Conservation (phyloP, 176 grass and related monocot genomes). For the Triticum timopheevii region DNA sequence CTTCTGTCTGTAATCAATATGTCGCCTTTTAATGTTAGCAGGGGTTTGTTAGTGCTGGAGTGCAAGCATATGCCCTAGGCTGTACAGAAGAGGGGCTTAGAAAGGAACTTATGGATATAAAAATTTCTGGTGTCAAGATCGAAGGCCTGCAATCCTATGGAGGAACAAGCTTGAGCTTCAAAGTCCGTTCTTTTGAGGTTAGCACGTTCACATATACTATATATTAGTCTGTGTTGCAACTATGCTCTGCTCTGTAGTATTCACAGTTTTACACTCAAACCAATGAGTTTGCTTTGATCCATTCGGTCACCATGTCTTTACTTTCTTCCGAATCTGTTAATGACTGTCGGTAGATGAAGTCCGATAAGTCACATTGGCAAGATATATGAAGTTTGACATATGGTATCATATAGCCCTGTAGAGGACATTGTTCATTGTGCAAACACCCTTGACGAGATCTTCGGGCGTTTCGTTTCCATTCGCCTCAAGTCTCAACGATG, state of each 20-base stretch:
- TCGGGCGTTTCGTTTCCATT: neutral
- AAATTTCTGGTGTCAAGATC: constrained; percentile 71
- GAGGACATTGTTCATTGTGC: constrained; percentile 13
- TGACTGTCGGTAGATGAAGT: constrained; percentile 4
- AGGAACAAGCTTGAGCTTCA: constrained; percentile 67
- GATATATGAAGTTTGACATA: constrained; percentile 17
- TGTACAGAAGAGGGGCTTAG: constrained; percentile 93
- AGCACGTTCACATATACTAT: neutral
- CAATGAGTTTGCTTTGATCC: neutral
- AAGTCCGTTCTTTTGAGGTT: constrained; percentile 72
- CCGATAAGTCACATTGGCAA: constrained; percentile 21
- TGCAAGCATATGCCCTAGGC: constrained; percentile 87
- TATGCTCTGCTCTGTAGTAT: neutral
- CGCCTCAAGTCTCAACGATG: neutral
- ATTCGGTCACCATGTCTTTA: neutral
- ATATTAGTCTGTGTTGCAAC: neutral
- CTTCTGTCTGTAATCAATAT: neutral
- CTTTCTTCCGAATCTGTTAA: constrained; percentile 8
- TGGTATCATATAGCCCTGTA: constrained; percentile 14
- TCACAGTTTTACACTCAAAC: neutral
- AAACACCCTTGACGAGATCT: neutral
- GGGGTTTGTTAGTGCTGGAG: constrained; percentile 87
- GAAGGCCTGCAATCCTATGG: constrained; percentile 63
- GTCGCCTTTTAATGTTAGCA: constrained; percentile 31
- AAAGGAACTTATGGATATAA: constrained; percentile 79